phyloP scores from a whole-genome alignment of 768 basidiomycete species.

The Boletus sensibilis region DNA sequence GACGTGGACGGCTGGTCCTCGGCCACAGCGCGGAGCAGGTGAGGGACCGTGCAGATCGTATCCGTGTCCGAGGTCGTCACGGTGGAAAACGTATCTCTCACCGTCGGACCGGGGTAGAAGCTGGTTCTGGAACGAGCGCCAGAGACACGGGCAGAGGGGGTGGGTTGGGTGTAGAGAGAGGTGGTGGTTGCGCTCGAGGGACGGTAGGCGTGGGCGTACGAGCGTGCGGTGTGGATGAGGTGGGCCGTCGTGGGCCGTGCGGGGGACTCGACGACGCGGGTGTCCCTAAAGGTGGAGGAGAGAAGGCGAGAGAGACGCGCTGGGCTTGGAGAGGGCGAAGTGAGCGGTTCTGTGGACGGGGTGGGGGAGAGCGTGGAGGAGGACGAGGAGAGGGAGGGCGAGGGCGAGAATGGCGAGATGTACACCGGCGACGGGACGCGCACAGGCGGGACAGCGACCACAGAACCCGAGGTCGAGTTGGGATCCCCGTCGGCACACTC shows the following conservation, averaged over 20 bases:
- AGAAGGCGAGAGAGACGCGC: conserved; percentile 23
- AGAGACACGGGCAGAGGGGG: conserved; percentile 1
- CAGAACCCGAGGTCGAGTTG: neutral
- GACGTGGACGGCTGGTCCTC: neutral
- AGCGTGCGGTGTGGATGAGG: conserved; percentile 17
- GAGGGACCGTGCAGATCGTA: conserved; percentile 2
- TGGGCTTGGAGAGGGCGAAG: neutral
- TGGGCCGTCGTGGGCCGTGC: conserved; percentile 16
- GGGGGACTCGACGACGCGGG: conserved; percentile 2
- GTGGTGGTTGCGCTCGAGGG: conserved; percentile 8
- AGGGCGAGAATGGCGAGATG: conserved; percentile 21
- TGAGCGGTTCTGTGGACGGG: conserved; percentile 15
- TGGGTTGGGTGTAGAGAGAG: conserved; percentile 18
- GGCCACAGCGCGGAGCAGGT: conserved; percentile 1
- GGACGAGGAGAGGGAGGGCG: conserved; percentile 9
- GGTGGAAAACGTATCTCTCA: conserved; percentile 24
- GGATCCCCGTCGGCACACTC: neutral
- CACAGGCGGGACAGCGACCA: conserved; percentile 8
- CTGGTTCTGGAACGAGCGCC: conserved; percentile 15
- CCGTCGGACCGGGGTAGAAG: conserved; percentile 4
- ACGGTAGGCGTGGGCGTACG: conserved; percentile 16
- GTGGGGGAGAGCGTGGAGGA: conserved; percentile 15
- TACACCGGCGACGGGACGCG: conserved; percentile 25
- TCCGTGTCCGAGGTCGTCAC: conserved; percentile 23
- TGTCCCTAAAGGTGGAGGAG: conserved; percentile 20